Evolutionary conservation across 2,329 filamentous ascomycete genomes (phyloP).

Genomic region (Proliferodiscus dingleyae): DNA sequence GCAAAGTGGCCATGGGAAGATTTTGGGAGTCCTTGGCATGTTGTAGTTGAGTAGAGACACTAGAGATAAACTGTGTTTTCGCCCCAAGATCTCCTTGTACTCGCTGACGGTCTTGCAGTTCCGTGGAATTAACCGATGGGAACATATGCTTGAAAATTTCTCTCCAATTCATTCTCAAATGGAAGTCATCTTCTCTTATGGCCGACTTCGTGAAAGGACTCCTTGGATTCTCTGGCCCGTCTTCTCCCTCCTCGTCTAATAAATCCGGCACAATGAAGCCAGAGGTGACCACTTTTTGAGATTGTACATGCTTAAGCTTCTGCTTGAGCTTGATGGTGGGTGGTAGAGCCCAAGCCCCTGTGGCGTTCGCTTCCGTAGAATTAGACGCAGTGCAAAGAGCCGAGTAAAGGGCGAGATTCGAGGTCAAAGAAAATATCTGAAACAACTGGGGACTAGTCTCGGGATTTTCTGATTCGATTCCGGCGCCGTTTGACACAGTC

Average conservation of each 20-base stretch:
- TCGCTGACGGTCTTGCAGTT: neutral
- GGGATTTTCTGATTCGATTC: conserved; percentile 20
- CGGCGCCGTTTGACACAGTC: conserved; percentile 5
- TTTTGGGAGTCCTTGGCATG: conserved; percentile 10
- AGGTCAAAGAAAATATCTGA: conserved; percentile 41
- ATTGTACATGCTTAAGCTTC: conserved; percentile 1
- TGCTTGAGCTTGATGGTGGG: conserved; percentile 11
- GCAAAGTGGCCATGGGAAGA: conserved; percentile 18
- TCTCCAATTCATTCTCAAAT: conserved; percentile 20
- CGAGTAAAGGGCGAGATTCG: conserved; percentile 41
- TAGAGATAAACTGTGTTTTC: conserved; percentile 11
- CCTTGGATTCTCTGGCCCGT: neutral
- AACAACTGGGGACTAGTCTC: conserved; percentile 39
- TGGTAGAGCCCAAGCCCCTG: conserved; percentile 4
- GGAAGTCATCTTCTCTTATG: conserved; percentile 8
- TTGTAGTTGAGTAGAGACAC: conserved; percentile 9
- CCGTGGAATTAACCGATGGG: neutral
- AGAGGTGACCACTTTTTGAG: conserved; percentile 12
- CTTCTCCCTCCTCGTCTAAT: conserved; percentile 4
- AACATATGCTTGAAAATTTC: conserved; percentile 14
- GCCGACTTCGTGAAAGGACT: neutral
- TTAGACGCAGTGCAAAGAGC: conserved; percentile 31
- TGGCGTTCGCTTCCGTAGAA: neutral
- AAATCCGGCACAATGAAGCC: conserved; percentile 27
- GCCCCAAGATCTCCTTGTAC: conserved; percentile 1